phyloP scores from a whole-genome alignment of 129 eudicot genomes.

The Smallanthus sonchifolius region DNA sequence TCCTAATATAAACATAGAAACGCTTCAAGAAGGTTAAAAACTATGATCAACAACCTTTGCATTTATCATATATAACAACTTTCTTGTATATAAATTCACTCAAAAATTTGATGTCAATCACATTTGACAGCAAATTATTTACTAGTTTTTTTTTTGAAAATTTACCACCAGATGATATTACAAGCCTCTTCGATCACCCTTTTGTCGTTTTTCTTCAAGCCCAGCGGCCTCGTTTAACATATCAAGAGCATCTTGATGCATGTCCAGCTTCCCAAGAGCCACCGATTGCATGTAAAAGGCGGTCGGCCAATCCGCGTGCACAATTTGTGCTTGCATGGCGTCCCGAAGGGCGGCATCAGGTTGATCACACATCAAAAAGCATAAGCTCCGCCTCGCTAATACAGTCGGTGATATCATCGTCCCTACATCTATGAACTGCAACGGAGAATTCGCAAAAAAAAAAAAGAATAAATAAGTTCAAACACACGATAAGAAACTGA shows the following conservation, averaged over 20 bases:
- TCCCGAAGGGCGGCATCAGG: slow-evolving; percentile 88
- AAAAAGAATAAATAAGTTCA: background rate
- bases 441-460: background rate
- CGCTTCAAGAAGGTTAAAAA: background rate
- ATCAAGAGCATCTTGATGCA: slow-evolving; percentile 80
- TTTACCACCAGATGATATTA: slow-evolving; percentile 8
- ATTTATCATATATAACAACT: slow-evolving; percentile 27
- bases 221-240: slow-evolving; percentile 76
- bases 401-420: slow-evolving; percentile 85
- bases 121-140: slow-evolving; percentile 31
- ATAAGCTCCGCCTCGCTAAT: slow-evolving; percentile 64
- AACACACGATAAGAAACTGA: background rate
- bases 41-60: slow-evolving; percentile 17
- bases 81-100: slow-evolving; percentile 19
- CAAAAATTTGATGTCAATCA: slow-evolving; percentile 31
- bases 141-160: slow-evolving; percentile 11
- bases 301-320: slow-evolving; percentile 79
- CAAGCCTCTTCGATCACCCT: slow-evolving; percentile 40
- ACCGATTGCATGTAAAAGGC: slow-evolving; percentile 88
- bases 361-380: slow-evolving; percentile 68
- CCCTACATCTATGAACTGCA: slow-evolving; percentile 72
- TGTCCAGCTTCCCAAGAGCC: slow-evolving; percentile 70
- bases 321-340: slow-evolving; percentile 89
- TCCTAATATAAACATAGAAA: background rate
- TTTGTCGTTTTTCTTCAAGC: slow-evolving; percentile 69